Evolutionary conservation across 2,329 filamentous ascomycete species (phyloP), one percentile per base, ranked within the genome.

Genomic region (Phaeosphaeria sp.): DNA sequence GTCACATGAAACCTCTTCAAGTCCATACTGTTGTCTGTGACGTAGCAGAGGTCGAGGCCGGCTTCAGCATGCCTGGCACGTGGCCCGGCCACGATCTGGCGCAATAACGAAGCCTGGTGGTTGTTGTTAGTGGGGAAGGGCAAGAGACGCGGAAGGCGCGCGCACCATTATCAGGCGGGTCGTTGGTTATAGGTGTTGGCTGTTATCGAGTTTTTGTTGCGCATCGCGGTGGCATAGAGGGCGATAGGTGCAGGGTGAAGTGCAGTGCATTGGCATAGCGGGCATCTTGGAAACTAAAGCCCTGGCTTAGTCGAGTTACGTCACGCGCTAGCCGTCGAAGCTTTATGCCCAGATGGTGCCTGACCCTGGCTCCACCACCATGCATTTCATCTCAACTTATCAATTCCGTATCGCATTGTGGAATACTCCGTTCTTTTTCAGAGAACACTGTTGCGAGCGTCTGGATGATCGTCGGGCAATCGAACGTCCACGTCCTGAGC

Each of bases 41-140:
- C 93, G 78, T 99, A 99, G 83, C 94, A 98, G 45, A 99, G 85
- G 75, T 99, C 95, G 24, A 99, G 84, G 6, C 91, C 91, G 7
- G 94, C 90, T 81, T 97, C 94, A 27, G 91, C 85, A 75, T 98
- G 93, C 68, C 89, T 87, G 58, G 89, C 84, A 65, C 95, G 88
- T 13, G 95, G 94, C 9, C 93, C 90, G 45, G 95, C 93, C 61
- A 98, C 92, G 63, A 98, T 91, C 75, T 96, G 92, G 68, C 94
- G 91, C 65, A 98, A 85, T 60, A 98, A 80, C 25, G 74, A 77
- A 47, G 74, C 74, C 75, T 77, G 45, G 42, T 36, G 40, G 47
- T 36, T 17, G 24, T 24, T 40, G 36, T 36, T 33, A 53, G 47
- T 25, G 15, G 7, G 20, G 13, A 18, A 13, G n/a, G n/a, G 6